These are phyloP conservation scores for Saksenaea vasiformis DNA, from an alignment of 371 early-diverging fungal genomes.

Conservation along the genomic window DNA sequence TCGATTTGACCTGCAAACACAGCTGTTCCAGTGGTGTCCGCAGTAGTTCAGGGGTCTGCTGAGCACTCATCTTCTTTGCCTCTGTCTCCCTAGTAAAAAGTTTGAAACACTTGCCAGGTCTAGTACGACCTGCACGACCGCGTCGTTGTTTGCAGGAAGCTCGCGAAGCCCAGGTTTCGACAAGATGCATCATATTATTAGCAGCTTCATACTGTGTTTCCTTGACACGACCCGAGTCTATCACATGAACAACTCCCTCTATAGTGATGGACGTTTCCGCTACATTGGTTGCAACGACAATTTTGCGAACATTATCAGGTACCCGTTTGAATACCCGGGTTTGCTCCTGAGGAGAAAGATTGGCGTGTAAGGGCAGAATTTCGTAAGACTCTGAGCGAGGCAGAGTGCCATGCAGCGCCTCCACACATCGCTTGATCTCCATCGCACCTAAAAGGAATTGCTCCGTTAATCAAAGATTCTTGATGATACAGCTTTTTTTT, in stretches of 20 bases:
- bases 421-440: slow-evolving; percentile 75
- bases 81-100: slow-evolving; percentile 60
- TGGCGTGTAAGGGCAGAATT: slow-evolving; percentile 74
- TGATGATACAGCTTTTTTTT: too few species aligned
- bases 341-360: slow-evolving; percentile 73
- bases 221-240: slow-evolving; percentile 91
- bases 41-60: slow-evolving; percentile 76
- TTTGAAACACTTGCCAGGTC: slow-evolving; percentile 80
- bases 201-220: slow-evolving; percentile 68
- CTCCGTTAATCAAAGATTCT: not conserved
- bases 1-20: slow-evolving; percentile 79
- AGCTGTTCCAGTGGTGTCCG: slow-evolving; percentile 82
- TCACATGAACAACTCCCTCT: slow-evolving; percentile 86
- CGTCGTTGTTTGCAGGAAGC: slow-evolving; percentile 90
- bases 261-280: slow-evolving; percentile 96
- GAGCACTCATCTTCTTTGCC: slow-evolving; percentile 55
- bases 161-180: slow-evolving; percentile 60
- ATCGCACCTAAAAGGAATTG: slow-evolving; percentile 53
- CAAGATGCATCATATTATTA: slow-evolving; percentile 58
- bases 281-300: slow-evolving; percentile 94
- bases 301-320: slow-evolving; percentile 70
- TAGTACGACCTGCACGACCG: slow-evolving; percentile 93
- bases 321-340: slow-evolving; percentile 64
- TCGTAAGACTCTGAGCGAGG: slow-evolving; percentile 34
- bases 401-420: slow-evolving; percentile 40